Conservation (phyloP, 495 filamentous ascomycete species). For the Aspergillus olivimuriae region DNA sequence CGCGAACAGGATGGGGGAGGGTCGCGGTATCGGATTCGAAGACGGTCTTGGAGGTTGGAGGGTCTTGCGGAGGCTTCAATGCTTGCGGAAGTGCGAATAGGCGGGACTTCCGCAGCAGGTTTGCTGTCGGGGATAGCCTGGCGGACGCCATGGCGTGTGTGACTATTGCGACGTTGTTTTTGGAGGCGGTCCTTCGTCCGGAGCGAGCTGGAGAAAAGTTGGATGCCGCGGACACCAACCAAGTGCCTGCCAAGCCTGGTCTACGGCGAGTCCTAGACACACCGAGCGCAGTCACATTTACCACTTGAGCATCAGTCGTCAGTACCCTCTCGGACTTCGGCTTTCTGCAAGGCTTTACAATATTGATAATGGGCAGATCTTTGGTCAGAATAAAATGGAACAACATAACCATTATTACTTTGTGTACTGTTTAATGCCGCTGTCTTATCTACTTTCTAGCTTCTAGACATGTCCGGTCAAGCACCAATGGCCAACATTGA, state of each 20-base stretch:
- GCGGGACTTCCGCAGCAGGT: conserved; percentile 57
- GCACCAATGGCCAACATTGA: conserved; percentile 44
- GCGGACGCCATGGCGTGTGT: conserved; percentile 40
- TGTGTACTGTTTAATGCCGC: not conserved
- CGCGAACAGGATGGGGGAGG: conserved; percentile 69
- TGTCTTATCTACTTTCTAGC: not conserved
- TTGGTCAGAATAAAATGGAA: too few relatives aligned
- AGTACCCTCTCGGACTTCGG: too few relatives aligned
- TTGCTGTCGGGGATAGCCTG: conserved; percentile 54
- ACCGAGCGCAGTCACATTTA: conserved; percentile 1
- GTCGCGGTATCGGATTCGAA: conserved; percentile 62
- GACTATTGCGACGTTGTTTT: conserved; percentile 15
- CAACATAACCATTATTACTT: not conserved
- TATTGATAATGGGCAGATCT: too few relatives aligned
- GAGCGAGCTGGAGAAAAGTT: conserved; percentile 34
- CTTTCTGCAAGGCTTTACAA: too few relatives aligned
- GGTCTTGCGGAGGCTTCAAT: conserved; percentile 40
- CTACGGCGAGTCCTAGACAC: conserved; percentile 10
- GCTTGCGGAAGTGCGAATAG: conserved; percentile 59
- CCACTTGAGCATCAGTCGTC: too few relatives aligned
- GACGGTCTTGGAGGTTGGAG: conserved; percentile 32
- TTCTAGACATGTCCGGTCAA: conserved; percentile 7
- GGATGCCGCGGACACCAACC: conserved; percentile 9
- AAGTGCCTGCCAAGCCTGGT: conserved; percentile 9
- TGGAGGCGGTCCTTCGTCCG: conserved; percentile 6